Evolutionary conservation across 768 basidiomycete genomes (phyloP).

Genomic region (Auriscalpium orientale): DNA sequence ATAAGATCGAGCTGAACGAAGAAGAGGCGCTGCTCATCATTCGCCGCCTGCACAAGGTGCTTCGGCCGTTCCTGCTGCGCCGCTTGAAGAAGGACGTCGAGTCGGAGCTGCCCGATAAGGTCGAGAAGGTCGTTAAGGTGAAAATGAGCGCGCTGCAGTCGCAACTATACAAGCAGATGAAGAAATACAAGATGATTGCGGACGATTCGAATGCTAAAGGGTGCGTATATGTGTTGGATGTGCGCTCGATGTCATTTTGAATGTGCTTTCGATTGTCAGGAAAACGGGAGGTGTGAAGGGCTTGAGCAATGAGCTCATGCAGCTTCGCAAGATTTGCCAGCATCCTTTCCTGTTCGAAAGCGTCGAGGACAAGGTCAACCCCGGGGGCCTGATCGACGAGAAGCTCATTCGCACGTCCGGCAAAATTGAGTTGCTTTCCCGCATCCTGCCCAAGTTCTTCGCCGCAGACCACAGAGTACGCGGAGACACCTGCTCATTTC

Average conservation of each 20-base stretch:
- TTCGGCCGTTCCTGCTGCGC: conserved; percentile 88
- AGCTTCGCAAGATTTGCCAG: conserved; percentile 95
- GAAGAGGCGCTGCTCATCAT: conserved; percentile 98
- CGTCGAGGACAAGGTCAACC: conserved; percentile 91
- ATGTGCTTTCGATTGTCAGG: conserved; percentile 26
- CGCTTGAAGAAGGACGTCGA: conserved; percentile 96
- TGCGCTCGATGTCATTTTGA: neutral
- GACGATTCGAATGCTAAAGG: conserved; percentile 71
- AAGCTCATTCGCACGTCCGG: conserved; percentile 82
- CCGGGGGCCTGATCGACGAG: conserved; percentile 73
- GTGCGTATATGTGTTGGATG: conserved; percentile 32
- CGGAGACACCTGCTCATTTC: conserved; percentile 1
- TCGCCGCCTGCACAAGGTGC: conserved; percentile 91
- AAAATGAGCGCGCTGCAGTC: conserved; percentile 89
- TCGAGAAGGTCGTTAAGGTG: conserved; percentile 96
- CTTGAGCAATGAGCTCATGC: conserved; percentile 92
- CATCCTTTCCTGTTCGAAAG: conserved; percentile 96
- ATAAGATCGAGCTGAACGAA: conserved; percentile 99
- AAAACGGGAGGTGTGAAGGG: conserved; percentile 79
- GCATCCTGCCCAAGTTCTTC: conserved; percentile 94
- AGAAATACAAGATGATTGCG: conserved; percentile 96
- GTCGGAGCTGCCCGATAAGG: conserved; percentile 91
- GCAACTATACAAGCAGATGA: conserved; percentile 95
- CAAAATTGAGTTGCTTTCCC: conserved; percentile 87
- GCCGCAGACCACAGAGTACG: conserved; percentile 80